Base-by-base conservation (phyloP, 768 basidiomycete genomes). In the Paxillus involutus region DNA sequence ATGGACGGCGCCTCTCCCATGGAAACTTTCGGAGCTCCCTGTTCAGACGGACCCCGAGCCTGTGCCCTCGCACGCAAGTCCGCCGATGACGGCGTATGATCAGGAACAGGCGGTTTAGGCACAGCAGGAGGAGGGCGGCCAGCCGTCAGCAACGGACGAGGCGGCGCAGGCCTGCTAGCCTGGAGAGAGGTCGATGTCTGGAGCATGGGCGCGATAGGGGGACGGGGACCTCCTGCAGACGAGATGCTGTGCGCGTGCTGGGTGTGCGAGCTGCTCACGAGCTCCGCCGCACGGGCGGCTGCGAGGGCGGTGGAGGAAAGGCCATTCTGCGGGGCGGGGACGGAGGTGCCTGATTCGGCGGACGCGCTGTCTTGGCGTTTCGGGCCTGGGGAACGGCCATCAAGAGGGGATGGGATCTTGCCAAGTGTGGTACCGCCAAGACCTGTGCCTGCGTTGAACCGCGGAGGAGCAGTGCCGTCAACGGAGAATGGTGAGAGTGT, bases 371-470 rank as follows among this genome's bases (percentile, higher is more conserved):
- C 81, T 55, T 80, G 81, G 41, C 82, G 73, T 56, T 71, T 75
- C 32, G 75, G 62, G 3, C 62, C 58, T 29, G 61, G 46, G 4
- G 73, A 72, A 10, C 81, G 74, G 16, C 60, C 59, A 12, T 71
- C 68, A 21, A 73, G 68, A 5, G 75, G 64, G 13, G 71, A 71
- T 47, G 65, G 63, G 51, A 78, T 71, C 66, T 81, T 83, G 35
- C 73, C 70, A 35, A 83, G 65, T 10, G 69, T 57, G 11, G 78
- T 69, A 7, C 94, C 95, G 32, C 86, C 96, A 17, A 97, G 82
- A 2, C 96, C 96, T 3, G 94, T 95, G 1, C 94, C 94, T 9
- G 91, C 94, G 49, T 86, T 86, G 73, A 97, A 98, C 1, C 96
- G 82, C 0, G 91, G 80, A 6, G 89, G 86, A 5, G 87, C 79